Base-by-base conservation (phyloP, 73 alveolate genomes). In the Stentor roeselii region DNA sequence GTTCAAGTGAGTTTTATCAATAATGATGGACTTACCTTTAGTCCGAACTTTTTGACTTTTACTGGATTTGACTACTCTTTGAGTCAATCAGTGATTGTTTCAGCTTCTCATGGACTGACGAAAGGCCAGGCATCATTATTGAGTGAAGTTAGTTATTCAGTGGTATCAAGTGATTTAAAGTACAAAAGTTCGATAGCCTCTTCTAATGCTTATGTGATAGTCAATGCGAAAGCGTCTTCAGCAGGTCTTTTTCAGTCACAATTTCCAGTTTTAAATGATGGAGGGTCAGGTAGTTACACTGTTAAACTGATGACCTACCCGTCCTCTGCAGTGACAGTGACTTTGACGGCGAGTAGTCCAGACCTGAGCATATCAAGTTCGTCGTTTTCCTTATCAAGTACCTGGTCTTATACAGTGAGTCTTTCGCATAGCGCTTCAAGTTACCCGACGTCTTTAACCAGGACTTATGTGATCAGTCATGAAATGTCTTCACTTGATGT, bases 231-330 rank as follows among this genome's bases (percentile, higher is more conserved):
- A 42, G 61, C 61, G 30, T 15, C 4, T 4, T 42, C 15, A 42
- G 61, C 15, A 42, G 4, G 4, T 42, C 30, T 42, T 15, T 75
- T 30, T 27, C 84, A 76, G 80, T 38, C 42, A 82, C 90, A 59
- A 1, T n/a, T 67, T 67, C 80, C 80, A 27, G 80, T 67, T 30
- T 27, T 67, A 40, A 2, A 21, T 30, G 80, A 67, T 27, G 80
- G 80, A 30, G 80, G 80, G 15, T 1, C 42, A 1, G 2, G 80
- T 1, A 67, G 42, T 32, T 67, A 67, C 34, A 21, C n/a, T 67
- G 41, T 67, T 30, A 21, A 67, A 21, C 80, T 67, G 11, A 27
- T 32, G 11, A 21, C n/a, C 11, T 21, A 36, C 37, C 80, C 80
- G 15, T 21, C 80, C 21, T 15, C 37, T 32, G 37, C n/a, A 27